Percentiles rank a stretch among this genome's conserved stretches.
Conservation (phyloP, 1,284 basidiomycete species). For the Flammula alnicola region DNA sequence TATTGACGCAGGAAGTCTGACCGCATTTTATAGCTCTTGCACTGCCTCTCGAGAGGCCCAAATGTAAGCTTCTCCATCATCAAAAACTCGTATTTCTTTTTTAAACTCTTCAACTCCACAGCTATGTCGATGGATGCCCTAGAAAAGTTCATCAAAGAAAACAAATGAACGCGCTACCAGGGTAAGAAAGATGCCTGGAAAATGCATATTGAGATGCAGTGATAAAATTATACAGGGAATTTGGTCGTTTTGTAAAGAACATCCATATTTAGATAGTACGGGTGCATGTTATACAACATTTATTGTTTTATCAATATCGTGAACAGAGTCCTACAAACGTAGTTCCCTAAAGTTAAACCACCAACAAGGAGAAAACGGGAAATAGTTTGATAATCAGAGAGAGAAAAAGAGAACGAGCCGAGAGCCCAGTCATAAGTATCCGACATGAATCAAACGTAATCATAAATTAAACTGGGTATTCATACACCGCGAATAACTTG, state of each 20-base stretch:
- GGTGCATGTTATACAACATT: conserved; percentile 12
- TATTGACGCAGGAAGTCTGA: conserved; percentile 14
- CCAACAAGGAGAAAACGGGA: not conserved
- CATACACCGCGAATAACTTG: conserved; percentile 8
- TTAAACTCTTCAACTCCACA: conserved; percentile 31
- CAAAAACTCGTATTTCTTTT: not conserved
- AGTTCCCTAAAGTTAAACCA: no score
- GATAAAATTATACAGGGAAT: not conserved
- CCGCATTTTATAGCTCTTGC: conserved; percentile 65
- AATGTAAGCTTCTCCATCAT: conserved; percentile 59
- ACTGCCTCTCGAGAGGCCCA: conserved; percentile 80
- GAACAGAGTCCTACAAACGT: not conserved
- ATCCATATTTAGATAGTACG: no score
- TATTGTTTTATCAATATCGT: conserved; percentile 7
- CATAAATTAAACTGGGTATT: conserved; percentile 7
- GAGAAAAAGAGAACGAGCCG: not conserved
- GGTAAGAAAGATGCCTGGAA: conserved; percentile 6
- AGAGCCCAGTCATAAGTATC: conserved; percentile 14
- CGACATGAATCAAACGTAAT: conserved; percentile 8
- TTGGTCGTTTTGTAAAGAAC: no score
- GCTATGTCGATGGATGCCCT: conserved; percentile 77
- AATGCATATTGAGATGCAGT: not conserved
- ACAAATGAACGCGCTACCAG: conserved; percentile 12
- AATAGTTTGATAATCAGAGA: not conserved
- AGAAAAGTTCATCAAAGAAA: conserved; percentile 49